phyloP scores from a whole-genome alignment of 1,284 basidiomycete species.

The Cryptococcus jaspeensis region DNA sequence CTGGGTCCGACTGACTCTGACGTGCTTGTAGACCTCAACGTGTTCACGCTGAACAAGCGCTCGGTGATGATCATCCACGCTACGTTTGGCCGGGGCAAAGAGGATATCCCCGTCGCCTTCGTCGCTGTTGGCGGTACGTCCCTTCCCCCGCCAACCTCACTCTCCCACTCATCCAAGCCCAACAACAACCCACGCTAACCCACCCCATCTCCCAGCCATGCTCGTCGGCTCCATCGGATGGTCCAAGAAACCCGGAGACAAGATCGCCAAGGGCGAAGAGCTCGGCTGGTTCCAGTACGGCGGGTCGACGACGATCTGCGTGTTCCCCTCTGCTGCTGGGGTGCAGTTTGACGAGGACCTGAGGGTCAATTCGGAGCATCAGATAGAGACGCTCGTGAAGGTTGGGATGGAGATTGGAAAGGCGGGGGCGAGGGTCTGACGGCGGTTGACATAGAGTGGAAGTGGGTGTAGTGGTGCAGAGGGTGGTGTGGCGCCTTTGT shows the following conservation, averaged over 20 bases:
- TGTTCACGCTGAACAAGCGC: slow-evolving; percentile 42
- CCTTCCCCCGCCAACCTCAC: neutral
- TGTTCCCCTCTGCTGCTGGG: slow-evolving; percentile 59
- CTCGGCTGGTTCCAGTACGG: slow-evolving; percentile 55
- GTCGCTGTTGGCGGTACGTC: slow-evolving; percentile 48
- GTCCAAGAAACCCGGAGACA: slow-evolving; percentile 49
- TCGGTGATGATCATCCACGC: slow-evolving; percentile 48
- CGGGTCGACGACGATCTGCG: slow-evolving; percentile 59
- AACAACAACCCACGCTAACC: neutral
- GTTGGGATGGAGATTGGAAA: slow-evolving; percentile 56
- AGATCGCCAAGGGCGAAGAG: slow-evolving; percentile 54
- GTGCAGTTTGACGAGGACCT: slow-evolving; percentile 69
- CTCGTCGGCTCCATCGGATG: slow-evolving; percentile 57
- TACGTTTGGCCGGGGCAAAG: slow-evolving; percentile 42
- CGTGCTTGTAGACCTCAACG: slow-evolving; percentile 33
- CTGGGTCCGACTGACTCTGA: neutral
- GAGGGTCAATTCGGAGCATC: slow-evolving; percentile 58
- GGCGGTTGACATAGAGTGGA: neutral
- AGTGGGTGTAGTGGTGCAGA: too few relatives aligned
- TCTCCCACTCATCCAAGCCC: too few relatives aligned
- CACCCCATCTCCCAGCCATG: slow-evolving; percentile 52
- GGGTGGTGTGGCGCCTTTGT: too few relatives aligned
- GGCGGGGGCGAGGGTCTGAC: slow-evolving; percentile 3
- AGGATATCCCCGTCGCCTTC: slow-evolving; percentile 40
- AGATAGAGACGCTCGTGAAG: slow-evolving; percentile 70